Conservation (phyloP, 768 basidiomycete genomes). For the Boletus pseudo-olivaceus region DNA sequence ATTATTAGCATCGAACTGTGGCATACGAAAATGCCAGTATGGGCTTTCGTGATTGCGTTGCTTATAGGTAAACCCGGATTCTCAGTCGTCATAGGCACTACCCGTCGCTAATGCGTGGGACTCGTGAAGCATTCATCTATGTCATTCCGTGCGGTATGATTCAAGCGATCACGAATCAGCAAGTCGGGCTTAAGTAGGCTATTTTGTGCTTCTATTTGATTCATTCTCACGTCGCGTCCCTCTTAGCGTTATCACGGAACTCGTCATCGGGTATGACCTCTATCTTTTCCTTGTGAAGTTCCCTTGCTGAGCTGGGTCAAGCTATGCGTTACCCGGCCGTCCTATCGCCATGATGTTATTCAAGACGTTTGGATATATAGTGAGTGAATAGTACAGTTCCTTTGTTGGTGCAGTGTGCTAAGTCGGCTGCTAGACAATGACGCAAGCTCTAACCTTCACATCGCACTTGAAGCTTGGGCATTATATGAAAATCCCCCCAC, state of each 20-base stretch:
- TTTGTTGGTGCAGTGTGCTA: neutral
- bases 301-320: conserved; percentile 4
- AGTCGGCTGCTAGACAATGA: conserved; percentile 25
- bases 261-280: conserved; percentile 58
- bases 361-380: conserved; percentile 79
- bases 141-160: conserved; percentile 56
- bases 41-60: conserved; percentile 63
- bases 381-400: conserved; percentile 2
- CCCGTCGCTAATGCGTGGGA: neutral
- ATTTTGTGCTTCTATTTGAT: neutral
- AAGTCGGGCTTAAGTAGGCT: conserved; percentile 60
- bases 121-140: conserved; percentile 37
- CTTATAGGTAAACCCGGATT: conserved; percentile 38
- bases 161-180: conserved; percentile 75
- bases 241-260: conserved; percentile 65
- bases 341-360: conserved; percentile 85
- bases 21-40: conserved; percentile 71
- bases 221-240: conserved; percentile 6
- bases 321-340: conserved; percentile 69
- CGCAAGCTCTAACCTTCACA: conserved; percentile 59
- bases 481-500: conserved; percentile 60
- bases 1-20: conserved; percentile 69
- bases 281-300: neutral
- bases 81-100: neutral
- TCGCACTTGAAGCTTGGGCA: conserved; percentile 79